Conservation (phyloP, 1,284 basidiomycete species). For the Bjerkandera adusta region DNA sequence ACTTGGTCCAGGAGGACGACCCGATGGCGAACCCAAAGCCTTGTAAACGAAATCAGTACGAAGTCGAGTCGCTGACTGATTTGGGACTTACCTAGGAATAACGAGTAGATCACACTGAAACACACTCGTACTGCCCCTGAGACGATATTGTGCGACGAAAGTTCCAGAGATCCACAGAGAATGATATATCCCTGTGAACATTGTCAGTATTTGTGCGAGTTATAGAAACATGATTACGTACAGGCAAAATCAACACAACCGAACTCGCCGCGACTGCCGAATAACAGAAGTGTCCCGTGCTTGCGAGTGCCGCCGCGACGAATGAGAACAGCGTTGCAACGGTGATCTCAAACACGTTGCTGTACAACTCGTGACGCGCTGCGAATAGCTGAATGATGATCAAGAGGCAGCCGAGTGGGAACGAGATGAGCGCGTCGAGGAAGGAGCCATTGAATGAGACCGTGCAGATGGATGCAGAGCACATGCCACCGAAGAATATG, state of each 20-base stretch:
- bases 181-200: slow-evolving; percentile 69
- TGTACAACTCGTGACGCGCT: slow-evolving; percentile 79
- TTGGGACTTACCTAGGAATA: slow-evolving; percentile 54
- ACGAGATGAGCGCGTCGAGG: slow-evolving; percentile 74
- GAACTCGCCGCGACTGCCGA: slow-evolving; percentile 82
- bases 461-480: slow-evolving; percentile 77
- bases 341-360: slow-evolving; percentile 86
- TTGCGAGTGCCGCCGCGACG: slow-evolving; percentile 73
- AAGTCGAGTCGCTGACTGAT: background rate
- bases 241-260: slow-evolving; percentile 86
- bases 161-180: slow-evolving; percentile 78
- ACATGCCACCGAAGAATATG: slow-evolving; percentile 78
- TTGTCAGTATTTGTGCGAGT: background rate
- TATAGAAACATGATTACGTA: slow-evolving; percentile 32
- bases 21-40: slow-evolving; percentile 83
- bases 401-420: slow-evolving; percentile 81
- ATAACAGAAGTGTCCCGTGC: slow-evolving; percentile 79
- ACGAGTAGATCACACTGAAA: slow-evolving; percentile 77
- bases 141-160: slow-evolving; percentile 77
- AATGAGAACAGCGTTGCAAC: slow-evolving; percentile 82
- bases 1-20: slow-evolving; percentile 60
- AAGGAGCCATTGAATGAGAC: slow-evolving; percentile 77
- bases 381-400: slow-evolving; percentile 76
- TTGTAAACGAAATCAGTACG: background rate
- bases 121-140: slow-evolving; percentile 85